phyloP scores from a whole-genome alignment of 306 rosid genomes.

The Gynostemma pentaphyllum region DNA sequence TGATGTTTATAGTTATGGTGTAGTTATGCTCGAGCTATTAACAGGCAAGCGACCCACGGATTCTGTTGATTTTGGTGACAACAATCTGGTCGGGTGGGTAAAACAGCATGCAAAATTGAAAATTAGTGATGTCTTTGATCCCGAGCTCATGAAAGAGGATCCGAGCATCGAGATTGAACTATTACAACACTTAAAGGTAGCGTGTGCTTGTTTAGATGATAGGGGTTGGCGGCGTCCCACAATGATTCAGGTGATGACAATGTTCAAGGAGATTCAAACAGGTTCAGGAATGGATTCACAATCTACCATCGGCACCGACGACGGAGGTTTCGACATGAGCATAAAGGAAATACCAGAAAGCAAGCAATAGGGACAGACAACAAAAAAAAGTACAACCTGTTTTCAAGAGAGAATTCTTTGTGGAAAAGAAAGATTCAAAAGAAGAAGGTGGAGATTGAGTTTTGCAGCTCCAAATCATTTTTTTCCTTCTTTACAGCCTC shows the following conservation, averaged over 20 bases:
- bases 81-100: constrained; percentile 98
- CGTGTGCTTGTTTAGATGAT: constrained; percentile 81
- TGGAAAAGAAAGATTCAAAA: background rate
- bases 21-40: constrained; percentile 76
- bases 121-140: constrained; percentile 71
- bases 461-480: constrained; percentile 28
- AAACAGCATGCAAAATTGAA: constrained; percentile 77
- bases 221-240: constrained; percentile 71
- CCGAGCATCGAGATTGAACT: constrained; percentile 72
- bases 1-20: constrained; percentile 91
- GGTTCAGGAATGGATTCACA: constrained; percentile 84
- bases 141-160: constrained; percentile 77
- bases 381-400: too few relatives aligned
- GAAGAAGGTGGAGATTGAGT: constrained; percentile 29
- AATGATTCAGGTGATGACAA: constrained; percentile 82
- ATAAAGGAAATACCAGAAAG: constrained; percentile 74
- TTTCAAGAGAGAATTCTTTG: background rate
- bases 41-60: constrained; percentile 88
- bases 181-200: constrained; percentile 71
- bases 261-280: constrained; percentile 89
- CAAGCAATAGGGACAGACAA: constrained; percentile 29
- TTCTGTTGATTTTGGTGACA: constrained; percentile 87
- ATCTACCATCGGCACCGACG: constrained; percentile 57
- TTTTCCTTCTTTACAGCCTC: constrained; percentile 30
- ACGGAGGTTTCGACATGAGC: constrained; percentile 72